Evolutionary conservation across 148 eudicot genomes (phyloP).

Genomic region (Arbutus unedo): DNA sequence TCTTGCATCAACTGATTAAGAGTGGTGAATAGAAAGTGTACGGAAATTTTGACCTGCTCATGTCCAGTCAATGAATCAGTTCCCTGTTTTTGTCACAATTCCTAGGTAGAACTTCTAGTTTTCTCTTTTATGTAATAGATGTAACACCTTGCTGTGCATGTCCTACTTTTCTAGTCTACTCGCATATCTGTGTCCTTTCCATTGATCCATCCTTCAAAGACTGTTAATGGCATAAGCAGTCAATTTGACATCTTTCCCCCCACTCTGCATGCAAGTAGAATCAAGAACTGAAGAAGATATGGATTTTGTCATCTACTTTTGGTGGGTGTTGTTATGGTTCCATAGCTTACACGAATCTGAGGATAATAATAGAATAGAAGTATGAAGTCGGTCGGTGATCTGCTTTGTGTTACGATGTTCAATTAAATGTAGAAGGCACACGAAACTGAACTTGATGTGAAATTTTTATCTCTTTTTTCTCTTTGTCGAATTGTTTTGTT

Average conservation of each 20-base stretch:
- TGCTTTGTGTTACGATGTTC: too few relatives aligned
- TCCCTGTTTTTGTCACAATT: conserved; percentile 5
- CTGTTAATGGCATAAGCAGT: not conserved
- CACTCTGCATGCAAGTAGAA: not conserved
- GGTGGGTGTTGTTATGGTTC: not conserved
- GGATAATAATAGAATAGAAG: not conserved
- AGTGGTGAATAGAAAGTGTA: not conserved
- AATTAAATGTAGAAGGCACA: too few relatives aligned
- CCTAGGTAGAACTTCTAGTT: too few relatives aligned
- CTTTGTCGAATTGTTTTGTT: not conserved
- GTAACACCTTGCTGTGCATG: not conserved
- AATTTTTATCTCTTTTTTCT: not conserved
- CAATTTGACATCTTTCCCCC: not conserved
- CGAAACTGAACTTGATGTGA: too few relatives aligned
- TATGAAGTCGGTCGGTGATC: not conserved
- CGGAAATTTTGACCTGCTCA: not conserved
- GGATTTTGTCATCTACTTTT: not conserved
- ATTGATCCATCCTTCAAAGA: not conserved
- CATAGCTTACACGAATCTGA: not conserved
- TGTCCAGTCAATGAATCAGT: not conserved
- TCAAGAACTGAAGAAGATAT: not conserved
- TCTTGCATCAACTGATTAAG: not conserved
- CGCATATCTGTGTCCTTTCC: not conserved
- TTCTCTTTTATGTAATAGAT: not conserved
- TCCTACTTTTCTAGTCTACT: not conserved